Evolutionary conservation across 2,329 filamentous ascomycete species (phyloP).

Genomic region (Zopfia rhizophila): DNA sequence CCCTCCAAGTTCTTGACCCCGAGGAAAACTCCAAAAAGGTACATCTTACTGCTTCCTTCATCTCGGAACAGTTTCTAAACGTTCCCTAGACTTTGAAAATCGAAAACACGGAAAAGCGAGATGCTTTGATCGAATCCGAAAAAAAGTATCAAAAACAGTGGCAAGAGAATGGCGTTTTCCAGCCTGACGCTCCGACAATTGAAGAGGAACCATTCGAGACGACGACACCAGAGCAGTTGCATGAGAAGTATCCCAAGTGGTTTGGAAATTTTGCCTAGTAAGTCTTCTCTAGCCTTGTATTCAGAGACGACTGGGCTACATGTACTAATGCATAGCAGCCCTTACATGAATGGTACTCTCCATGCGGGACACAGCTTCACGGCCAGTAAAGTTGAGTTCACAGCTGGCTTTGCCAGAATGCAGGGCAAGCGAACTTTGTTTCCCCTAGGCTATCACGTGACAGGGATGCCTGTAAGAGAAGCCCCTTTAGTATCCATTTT

Average conservation of each 20-base stretch:
- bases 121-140: conserved; percentile 82
- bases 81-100: not conserved
- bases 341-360: conserved; percentile 62
- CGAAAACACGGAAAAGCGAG: conserved; percentile 82
- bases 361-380: conserved; percentile 96
- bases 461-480: conserved; percentile 75
- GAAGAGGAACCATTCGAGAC: conserved; percentile 80
- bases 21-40: conserved; percentile 67
- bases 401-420: conserved; percentile 86
- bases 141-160: conserved; percentile 93
- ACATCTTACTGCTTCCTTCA: conserved; percentile 9
- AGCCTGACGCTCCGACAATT: conserved; percentile 83
- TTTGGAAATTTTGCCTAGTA: conserved; percentile 84
- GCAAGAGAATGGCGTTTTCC: conserved; percentile 81
- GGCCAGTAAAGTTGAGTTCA: conserved; percentile 92
- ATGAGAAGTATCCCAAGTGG: conserved; percentile 87
- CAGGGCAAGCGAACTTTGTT: conserved; percentile 88
- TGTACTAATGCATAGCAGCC: conserved; percentile 14
- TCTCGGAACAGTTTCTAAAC: conserved; percentile 1
- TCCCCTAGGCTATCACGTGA: conserved; percentile 94
- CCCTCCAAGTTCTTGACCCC: conserved; percentile 65
- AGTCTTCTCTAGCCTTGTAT: conserved; percentile 80
- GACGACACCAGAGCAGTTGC: conserved; percentile 78
- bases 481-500: too few relatives aligned
- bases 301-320: conserved; percentile 78